Conservation (phyloP, 805 yeast genomes). For the Saccharomyces mikatae region DNA sequence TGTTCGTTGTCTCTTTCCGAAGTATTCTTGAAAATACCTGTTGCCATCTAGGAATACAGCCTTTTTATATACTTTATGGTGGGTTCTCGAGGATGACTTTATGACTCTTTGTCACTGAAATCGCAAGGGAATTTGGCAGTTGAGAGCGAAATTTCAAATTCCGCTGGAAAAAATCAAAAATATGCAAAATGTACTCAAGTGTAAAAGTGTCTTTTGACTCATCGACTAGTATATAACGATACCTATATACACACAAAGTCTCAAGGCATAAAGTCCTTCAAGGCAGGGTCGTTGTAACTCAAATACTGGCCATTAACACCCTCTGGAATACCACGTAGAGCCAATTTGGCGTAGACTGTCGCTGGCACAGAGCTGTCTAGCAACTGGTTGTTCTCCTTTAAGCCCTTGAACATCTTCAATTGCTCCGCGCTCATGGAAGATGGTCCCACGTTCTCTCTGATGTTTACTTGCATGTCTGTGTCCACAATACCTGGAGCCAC, state of each 20-base stretch:
- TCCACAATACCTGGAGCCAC: slow-evolving; percentile 95
- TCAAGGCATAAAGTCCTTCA: slow-evolving; percentile 4
- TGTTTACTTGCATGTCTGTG: slow-evolving; percentile 78
- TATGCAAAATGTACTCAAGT: background rate
- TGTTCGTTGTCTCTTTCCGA: background rate
- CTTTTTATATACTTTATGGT: background rate
- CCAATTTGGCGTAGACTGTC: slow-evolving; percentile 56
- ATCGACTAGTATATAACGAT: background rate
- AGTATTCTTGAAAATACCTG: background rate
- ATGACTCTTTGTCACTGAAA: background rate
- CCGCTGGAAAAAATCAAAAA: slow-evolving; percentile 2
- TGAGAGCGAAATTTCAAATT: background rate
- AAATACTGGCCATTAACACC: slow-evolving; percentile 60
- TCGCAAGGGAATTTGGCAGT: slow-evolving; percentile 1
- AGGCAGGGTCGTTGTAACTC: slow-evolving; percentile 44
- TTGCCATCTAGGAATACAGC: background rate
- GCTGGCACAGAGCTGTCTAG: slow-evolving; percentile 71
- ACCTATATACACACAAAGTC: background rate
- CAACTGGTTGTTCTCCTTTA: slow-evolving; percentile 50
- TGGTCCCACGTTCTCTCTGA: slow-evolving; percentile 55
- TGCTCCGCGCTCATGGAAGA: slow-evolving; percentile 52
- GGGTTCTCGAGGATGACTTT: background rate
- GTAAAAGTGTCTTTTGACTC: background rate
- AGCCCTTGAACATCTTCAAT: slow-evolving; percentile 52
- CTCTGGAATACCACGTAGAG: slow-evolving; percentile 46